Percentiles rank a stretch among this genome's conserved stretches.
phyloP scores from a whole-genome alignment of 257 asterid genomes.

The Salvia rosmarinus region DNA sequence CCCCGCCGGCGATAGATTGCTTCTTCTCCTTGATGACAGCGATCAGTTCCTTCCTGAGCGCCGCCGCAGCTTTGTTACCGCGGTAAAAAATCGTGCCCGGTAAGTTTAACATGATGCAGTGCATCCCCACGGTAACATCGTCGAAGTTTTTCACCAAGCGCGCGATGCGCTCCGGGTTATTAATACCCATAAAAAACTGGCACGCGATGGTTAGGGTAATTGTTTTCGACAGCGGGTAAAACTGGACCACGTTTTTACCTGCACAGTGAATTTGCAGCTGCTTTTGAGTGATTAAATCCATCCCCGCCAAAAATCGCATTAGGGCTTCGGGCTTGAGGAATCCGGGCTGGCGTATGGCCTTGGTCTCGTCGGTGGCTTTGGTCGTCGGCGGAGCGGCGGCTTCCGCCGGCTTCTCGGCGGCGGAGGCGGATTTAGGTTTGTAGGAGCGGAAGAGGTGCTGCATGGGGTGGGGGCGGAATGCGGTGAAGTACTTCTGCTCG shows the following conservation, averaged over 20 bases:
- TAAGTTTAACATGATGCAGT: conserved; percentile 49
- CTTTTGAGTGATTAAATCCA: conserved; percentile 48
- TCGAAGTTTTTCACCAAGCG: conserved; percentile 55
- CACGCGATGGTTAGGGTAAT: conserved; percentile 60
- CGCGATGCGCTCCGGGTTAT: conserved; percentile 50
- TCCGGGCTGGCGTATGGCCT: conserved; percentile 61
- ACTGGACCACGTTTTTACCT: conserved; percentile 42
- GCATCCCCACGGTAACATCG: conserved; percentile 60
- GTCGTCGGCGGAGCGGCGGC: background rate
- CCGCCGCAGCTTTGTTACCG: conserved; percentile 64
- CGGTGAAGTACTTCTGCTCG: conserved; percentile 58
- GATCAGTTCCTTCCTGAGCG: conserved; percentile 55
- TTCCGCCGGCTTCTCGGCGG: conserved; percentile 21
- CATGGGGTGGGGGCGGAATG: conserved; percentile 67
- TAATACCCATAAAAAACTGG: conserved; percentile 55
- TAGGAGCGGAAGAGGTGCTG: conserved; percentile 64
- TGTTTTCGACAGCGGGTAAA: conserved; percentile 52
- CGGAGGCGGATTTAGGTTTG: conserved; percentile 36
- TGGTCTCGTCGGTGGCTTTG: conserved; percentile 36
- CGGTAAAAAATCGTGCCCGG: conserved; percentile 60
- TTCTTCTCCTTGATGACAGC: conserved; percentile 61
- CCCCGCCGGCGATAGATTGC: conserved; percentile 41
- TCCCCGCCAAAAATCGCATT: conserved; percentile 46
- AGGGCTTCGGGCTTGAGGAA: conserved; percentile 71
- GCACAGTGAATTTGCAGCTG: conserved; percentile 44